Evolutionary conservation across 2,329 filamentous ascomycete species (phyloP), one percentile per base, ranked within the genome.

Genomic region (Aspergillus niger): DNA sequence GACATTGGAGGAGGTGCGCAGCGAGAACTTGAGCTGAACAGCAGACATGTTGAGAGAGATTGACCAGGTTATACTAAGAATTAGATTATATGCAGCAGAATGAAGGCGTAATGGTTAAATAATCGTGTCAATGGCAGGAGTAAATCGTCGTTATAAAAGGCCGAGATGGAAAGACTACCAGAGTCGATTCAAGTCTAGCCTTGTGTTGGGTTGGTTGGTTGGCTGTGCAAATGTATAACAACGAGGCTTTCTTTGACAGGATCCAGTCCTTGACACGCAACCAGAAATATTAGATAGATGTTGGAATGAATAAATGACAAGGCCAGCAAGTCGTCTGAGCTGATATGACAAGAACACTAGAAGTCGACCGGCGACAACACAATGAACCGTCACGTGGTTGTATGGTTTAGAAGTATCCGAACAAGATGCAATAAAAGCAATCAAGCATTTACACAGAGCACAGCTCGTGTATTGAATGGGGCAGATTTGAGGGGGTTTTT

Each of bases 1-100:
- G 86, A 96, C 92, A 82, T 92, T 92, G 76, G 91, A 88, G 76
- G 93, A 97, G 78, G 96, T 96, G 83, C 93, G 92, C 79, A 98
- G 91, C 79, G 90, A 89, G 83, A 98, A 98, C 76, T 92, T 94
- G 70, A 97, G 89, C 82, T 97, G 94, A 81, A 95, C 88, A 77
- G 92, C 84, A 80, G 93, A 89, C 92, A 96, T 96, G 24, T 15
- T 47, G 26, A 59, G 57, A 36, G 32, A 57, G 55, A 61, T 57
- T 75, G 76, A 74, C 65, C 73, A 73, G 69, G 63, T 69, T 70
- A 70, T 74, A 76, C 68, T 67, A 70, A 51, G 65, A 59, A 70
- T 71, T 70, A 71, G 63, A 62, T 62, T 63, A 66, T 59, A 58
- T 58, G 56, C 57, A 68, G 56, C 57, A 68, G 50, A 60, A 60